Evolutionary conservation across 2,329 filamentous ascomycete species (phyloP), one percentile per base, ranked within the genome.

Genomic region (Esteya vermicola): DNA sequence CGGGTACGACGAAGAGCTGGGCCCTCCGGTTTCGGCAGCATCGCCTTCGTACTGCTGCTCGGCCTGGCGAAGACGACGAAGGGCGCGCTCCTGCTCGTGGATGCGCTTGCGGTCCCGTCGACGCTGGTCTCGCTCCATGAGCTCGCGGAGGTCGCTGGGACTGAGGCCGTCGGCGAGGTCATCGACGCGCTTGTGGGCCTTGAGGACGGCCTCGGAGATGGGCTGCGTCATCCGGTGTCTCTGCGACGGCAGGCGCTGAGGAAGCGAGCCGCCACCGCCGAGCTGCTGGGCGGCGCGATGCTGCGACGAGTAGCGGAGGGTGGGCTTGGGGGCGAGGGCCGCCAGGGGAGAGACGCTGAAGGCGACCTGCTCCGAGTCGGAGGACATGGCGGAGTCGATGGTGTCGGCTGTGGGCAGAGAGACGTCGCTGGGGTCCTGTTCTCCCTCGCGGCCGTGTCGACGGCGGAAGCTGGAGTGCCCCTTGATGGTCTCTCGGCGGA

Each of bases 71-170:
- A 91, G 60, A 43, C 72, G 75, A 40, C 70, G 70, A 48, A 81
- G 75, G 20, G 78, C 60, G 47, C 70, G 75, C 45, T 85, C 76
- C 46, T 77, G 73, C 19, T 89, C 80, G 28, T 69, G 68, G 42
- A 72, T 65, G 39, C 70, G 73, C 59, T 83, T 88, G 54, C 77
- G 76, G 48, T 94, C 84, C 47, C 72, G 76, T 42, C 91, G 73
- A 51, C 88, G 75, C 48, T 79, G 71, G 53, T 98, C 91, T 44
- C 91, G 70, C 51, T 98, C 91, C 73, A 98, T 81, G 23, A 96
- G 67, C 54, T 93, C 83, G 43, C 89, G 74, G 30, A 98, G 58
- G 50, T 85, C 88, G 39, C 81, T 75, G 4, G 91, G 82, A 58
- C 85, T 85, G 40, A 98, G 67, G 43, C 84, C 81, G 54, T 96